These are phyloP conservation scores for Nicotiana attenuata DNA, from an alignment of 257 asterid genomes.

Conservation along the genomic window DNA sequence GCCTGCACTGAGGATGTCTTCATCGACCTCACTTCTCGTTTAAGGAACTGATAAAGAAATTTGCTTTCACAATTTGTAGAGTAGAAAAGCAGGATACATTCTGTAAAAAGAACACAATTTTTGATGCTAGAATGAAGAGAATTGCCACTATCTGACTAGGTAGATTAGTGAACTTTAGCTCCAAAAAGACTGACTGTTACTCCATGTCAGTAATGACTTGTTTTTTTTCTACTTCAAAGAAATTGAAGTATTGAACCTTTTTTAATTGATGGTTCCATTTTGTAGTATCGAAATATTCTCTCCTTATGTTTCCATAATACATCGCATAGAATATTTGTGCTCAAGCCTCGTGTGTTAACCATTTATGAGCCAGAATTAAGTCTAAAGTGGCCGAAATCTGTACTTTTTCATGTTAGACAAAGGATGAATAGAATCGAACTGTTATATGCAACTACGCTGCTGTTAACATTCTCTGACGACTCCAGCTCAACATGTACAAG, in stretches of 20 bases:
- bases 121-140: neutral
- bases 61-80: neutral
- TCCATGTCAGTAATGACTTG: too few species aligned
- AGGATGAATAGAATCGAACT: neutral
- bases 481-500: neutral
- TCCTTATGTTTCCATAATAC: neutral
- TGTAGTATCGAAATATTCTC: neutral
- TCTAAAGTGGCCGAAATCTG: neutral
- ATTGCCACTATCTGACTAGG: too few species aligned
- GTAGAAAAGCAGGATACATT: neutral
- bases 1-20: slow-evolving; percentile 40
- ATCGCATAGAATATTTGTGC: neutral
- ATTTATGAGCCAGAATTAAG: too few species aligned
- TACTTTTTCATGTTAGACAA: neutral
- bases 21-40: slow-evolving; percentile 20
- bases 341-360: neutral
- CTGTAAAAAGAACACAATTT: neutral
- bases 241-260: neutral
- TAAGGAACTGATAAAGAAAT: slow-evolving; percentile 8
- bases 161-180: too few species aligned
- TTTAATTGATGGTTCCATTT: neutral
- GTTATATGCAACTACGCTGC: neutral
- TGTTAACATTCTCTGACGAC: neutral
- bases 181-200: too few species aligned
- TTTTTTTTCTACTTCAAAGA: neutral